These are phyloP conservation scores for Venturia pyrina DNA, from an alignment of 2,329 filamentous ascomycete genomes.

Conservation along the genomic window DNA sequence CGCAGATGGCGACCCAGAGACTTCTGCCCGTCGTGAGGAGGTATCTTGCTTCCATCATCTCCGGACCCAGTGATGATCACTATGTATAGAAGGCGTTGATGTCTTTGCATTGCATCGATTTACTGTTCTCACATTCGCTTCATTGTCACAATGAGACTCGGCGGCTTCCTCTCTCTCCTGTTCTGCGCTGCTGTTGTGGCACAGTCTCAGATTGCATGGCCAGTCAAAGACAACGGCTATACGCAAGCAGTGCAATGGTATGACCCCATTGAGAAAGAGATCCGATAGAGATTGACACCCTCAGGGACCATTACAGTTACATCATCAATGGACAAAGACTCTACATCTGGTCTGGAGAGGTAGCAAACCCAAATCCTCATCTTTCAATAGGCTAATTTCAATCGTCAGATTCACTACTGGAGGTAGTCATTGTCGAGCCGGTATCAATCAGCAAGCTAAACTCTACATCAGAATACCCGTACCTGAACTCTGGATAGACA, in stretches of 20 bases:
- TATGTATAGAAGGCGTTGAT: not conserved
- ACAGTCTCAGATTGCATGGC: not conserved
- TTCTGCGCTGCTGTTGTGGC: not conserved
- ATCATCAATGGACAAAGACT: conserved; percentile 41
- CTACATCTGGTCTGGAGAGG: conserved; percentile 43
- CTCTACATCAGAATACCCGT: conserved; percentile 14
- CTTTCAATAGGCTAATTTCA: conserved; percentile 20
- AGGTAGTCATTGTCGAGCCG: not conserved
- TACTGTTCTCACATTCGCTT: not conserved
- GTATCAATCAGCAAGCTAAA: conserved; percentile 32
- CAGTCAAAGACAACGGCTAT: not conserved
- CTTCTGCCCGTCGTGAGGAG: not conserved
- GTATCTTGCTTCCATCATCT: not conserved
- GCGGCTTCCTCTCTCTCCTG: not conserved
- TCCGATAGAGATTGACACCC: not conserved
- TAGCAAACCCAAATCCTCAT: conserved; percentile 37
- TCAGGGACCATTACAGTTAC: conserved; percentile 43
- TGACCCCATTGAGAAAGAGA: not conserved
- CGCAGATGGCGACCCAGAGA: not conserved
- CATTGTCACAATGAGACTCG: not conserved
- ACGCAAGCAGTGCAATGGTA: not conserved
- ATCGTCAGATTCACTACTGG: not conserved
- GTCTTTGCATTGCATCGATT: not conserved
- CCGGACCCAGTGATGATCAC: not conserved
- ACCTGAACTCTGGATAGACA: conserved; percentile 15